Percentiles rank a stretch among this genome's conserved stretches.
These are phyloP conservation scores for Pholiota conissans DNA, from an alignment of 768 basidiomycete species.

Conservation along the genomic window DNA sequence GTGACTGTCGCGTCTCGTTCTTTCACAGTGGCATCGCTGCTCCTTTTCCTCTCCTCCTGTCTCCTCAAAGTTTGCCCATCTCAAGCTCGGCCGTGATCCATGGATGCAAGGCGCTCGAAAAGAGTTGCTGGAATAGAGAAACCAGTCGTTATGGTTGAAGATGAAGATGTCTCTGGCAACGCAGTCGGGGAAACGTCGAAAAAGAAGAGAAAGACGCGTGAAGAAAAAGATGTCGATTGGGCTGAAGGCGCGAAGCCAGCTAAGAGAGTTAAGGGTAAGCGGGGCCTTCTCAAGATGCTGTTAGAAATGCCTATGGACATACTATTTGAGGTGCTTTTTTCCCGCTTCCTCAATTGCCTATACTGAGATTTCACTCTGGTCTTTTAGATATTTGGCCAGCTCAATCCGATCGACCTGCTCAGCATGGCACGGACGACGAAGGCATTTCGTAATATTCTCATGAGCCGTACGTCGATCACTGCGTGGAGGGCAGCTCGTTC, in stretches of 20 bases:
- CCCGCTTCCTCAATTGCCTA: background rate
- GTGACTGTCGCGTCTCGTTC: no score
- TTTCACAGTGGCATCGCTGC: no score
- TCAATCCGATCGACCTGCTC: constrained; percentile 37
- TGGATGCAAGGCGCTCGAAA: no score
- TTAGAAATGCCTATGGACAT: background rate
- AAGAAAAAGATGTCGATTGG: background rate
- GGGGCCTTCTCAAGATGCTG: background rate
- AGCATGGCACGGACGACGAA: constrained; percentile 33
- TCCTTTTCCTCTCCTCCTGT: no score
- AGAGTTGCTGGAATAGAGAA: no score
- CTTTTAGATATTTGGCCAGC: constrained; percentile 31
- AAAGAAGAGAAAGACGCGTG: background rate
- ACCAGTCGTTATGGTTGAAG: no score
- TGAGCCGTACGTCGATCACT: constrained; percentile 18
- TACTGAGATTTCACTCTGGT: background rate
- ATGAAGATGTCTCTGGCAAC: no score
- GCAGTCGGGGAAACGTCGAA: background rate
- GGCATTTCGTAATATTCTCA: constrained; percentile 30
- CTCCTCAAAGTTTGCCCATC: no score
- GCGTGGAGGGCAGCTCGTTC: constrained; percentile 35
- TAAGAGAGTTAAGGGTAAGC: background rate
- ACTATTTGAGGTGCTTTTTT: background rate
- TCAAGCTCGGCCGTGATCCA: no score
- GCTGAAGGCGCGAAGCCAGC: background rate